Base-by-base conservation (phyloP, 352 stramenopile genomes). In the Phytopythium helicoides region DNA sequence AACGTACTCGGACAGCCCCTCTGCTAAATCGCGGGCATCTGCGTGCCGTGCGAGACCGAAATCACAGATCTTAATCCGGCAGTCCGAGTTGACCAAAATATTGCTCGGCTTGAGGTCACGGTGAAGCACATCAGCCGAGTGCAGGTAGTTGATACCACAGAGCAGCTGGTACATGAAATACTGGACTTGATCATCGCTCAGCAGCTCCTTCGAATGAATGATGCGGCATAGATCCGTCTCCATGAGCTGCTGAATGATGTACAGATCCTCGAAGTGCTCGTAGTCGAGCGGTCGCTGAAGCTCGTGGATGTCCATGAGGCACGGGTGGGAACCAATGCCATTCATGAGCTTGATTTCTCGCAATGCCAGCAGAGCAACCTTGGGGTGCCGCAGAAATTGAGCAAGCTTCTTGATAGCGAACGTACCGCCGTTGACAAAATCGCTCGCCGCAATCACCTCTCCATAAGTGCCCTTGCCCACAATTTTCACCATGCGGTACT, bases 91-190 rank as follows among this genome's bases (percentile, higher is more conserved):
- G 44, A 99, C 94, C 11, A 99, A 85, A 28, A 99, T 73, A 64
- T 99, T 99, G 48, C 95, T 97, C 35, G 96, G 97, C 65, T 99
- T 99, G 14, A 99, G 79, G 61, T 99, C 97, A 23, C 94, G 81
- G 62, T 99, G 95, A 40, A 98, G 73, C 4, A 99, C 94, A 58
- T 98, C 96, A 11, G 89, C 94, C 0, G 87, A 97, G 64, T 99
- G 95, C 50, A 99, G 88, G 54, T 98, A 98, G 64, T 98, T 91
- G 28, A 98, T 83, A 9, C 89, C 94, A 42, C 93, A 94, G 3
- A 98, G 70, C 53, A 98, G 66, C 64, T 99, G 95, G 62, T 99
- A 99, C 48, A 98, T 77, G 60, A 98, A 98, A 59, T 98, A 98
- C 74, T 98, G 89, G 22, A 97, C 80, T 58, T 99, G 95, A 56